Conservation (phyloP, 768 basidiomycete genomes). For the Guyanaporus albipodus region DNA sequence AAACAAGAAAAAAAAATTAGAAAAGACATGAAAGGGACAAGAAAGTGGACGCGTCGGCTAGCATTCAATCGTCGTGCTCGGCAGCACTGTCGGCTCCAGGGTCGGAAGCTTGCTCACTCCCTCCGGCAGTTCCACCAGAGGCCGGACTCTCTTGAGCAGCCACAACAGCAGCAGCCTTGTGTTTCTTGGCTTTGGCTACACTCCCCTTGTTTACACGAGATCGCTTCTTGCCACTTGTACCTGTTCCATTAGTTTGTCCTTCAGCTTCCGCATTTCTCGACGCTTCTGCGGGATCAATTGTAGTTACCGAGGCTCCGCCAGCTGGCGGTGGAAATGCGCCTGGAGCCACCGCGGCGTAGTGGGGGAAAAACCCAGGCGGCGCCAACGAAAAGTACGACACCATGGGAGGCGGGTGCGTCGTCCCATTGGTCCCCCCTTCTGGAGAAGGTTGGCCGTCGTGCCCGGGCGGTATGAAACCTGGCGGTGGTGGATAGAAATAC, state of each 20-base stretch:
- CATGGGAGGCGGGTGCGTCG: constrained; percentile 28
- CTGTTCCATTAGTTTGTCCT: constrained; percentile 17
- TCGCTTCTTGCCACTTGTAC: constrained; percentile 27
- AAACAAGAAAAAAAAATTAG: constrained; percentile 11
- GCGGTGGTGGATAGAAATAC: constrained; percentile 40
- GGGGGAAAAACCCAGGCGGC: constrained; percentile 40
- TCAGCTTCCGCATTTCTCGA: constrained; percentile 20
- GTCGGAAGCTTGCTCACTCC: constrained; percentile 27
- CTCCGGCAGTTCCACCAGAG: constrained; percentile 24
- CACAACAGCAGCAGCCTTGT: constrained; percentile 14
- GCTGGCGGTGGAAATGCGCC: constrained; percentile 31
- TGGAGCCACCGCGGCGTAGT: constrained; percentile 29
- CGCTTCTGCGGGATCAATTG: constrained; percentile 26
- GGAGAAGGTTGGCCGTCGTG: constrained; percentile 35
- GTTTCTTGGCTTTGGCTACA: constrained; percentile 32
- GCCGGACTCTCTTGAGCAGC: constrained; percentile 14
- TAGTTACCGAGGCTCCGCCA: constrained; percentile 22
- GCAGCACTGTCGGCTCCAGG: constrained; percentile 22
- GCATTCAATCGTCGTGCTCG: constrained; percentile 22
- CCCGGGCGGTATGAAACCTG: constrained; percentile 37
- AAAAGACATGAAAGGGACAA: not conserved
- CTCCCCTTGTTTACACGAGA: constrained; percentile 29
- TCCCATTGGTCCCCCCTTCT: constrained; percentile 32
- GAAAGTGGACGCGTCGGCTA: not conserved
- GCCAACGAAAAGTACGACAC: constrained; percentile 37